Evolutionary conservation across 129 eudicot genomes (phyloP).

Genomic region (carrot (Daucus carota)): DNA sequence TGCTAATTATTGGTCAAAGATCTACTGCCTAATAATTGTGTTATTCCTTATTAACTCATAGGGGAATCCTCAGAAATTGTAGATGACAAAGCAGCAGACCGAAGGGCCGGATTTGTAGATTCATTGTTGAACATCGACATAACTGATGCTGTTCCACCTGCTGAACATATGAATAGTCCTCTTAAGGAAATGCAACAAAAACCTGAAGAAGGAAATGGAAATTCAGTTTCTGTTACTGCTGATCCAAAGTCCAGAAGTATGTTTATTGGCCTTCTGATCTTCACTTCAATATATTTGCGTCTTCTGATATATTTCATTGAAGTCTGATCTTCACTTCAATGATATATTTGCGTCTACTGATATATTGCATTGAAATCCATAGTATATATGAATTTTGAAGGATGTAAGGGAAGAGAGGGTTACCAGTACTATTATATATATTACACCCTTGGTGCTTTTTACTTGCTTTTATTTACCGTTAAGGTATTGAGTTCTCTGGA

Average conservation of each 20-base stretch:
- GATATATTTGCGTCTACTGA: neutral
- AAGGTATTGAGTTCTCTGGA: neutral
- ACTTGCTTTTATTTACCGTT: neutral
- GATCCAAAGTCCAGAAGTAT: constrained; percentile 38
- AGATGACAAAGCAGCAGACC: constrained; percentile 47
- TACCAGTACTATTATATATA: neutral
- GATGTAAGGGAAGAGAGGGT: neutral
- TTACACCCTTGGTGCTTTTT: neutral
- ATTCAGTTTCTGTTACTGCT: constrained; percentile 19
- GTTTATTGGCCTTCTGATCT: constrained; percentile 7
- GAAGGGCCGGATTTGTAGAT: constrained; percentile 81
- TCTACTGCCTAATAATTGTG: neutral
- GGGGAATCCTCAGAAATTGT: constrained; percentile 49
- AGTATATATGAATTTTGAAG: neutral
- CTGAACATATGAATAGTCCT: constrained; percentile 18
- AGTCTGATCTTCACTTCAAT: neutral
- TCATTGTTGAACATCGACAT: constrained; percentile 45
- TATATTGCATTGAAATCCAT: neutral
- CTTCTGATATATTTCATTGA: neutral
- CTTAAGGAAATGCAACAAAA: constrained; percentile 32
- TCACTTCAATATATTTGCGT: neutral
- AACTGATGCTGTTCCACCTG: constrained; percentile 27
- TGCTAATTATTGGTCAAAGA: neutral
- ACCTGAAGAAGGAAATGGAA: constrained; percentile 25
- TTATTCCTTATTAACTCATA: constrained; percentile 21